phyloP scores from a whole-genome alignment of 306 rosid genomes.

The Pterocarpus santalinus region DNA sequence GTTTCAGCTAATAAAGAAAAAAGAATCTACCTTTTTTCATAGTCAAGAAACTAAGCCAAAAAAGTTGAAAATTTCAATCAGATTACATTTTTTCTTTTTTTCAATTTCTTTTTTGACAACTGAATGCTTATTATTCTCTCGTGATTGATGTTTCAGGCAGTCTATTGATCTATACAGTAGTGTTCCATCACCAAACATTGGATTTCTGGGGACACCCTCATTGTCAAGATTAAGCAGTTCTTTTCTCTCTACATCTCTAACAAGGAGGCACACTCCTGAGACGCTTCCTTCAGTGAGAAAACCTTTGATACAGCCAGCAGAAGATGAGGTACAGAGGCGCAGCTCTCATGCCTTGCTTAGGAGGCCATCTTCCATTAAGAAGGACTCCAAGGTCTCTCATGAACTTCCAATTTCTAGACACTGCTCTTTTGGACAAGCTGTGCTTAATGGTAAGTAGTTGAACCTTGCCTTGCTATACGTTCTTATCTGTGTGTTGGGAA shows the following conservation, averaged over 20 bases:
- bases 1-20: constrained; percentile 3
- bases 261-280: constrained; percentile 98
- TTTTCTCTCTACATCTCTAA: constrained; percentile 83
- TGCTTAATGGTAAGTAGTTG: constrained; percentile 73
- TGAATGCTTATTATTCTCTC: constrained; percentile 29
- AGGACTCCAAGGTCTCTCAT: constrained; percentile 73
- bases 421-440: constrained; percentile 82
- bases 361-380: constrained; percentile 59
- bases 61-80: constrained; percentile 17
- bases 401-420: constrained; percentile 72
- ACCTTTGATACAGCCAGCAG: constrained; percentile 62
- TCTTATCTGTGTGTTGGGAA: background rate
- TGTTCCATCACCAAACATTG: constrained; percentile 87
- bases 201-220: constrained; percentile 84
- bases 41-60: constrained; percentile 21
- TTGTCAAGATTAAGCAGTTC: constrained; percentile 91
- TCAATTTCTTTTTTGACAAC: background rate
- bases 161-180: constrained; percentile 95
- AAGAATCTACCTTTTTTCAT: constrained; percentile 16
- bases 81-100: background rate
- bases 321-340: constrained; percentile 64
- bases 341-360: constrained; percentile 73
- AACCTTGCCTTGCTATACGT: background rate
- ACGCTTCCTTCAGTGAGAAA: constrained; percentile 64
- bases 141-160: constrained; percentile 71